A percentile compares a stretch with the other conserved stretches of the same genome.
phyloP scores from a whole-genome alignment of 2,329 filamentous ascomycete genomes.

The Ophiostoma fasciatum region DNA sequence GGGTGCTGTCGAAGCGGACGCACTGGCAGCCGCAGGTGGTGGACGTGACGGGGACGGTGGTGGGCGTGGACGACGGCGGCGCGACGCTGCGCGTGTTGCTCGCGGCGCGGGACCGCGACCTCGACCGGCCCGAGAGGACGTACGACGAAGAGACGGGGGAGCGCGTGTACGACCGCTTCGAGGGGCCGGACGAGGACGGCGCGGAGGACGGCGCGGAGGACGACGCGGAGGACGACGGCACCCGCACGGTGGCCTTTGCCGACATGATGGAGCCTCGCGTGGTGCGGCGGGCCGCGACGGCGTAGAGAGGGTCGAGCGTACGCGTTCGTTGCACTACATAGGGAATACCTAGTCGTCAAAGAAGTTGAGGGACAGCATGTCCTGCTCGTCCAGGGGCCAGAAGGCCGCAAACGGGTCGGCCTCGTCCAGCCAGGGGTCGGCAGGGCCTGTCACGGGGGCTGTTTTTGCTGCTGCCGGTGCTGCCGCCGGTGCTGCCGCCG shows the following conservation, averaged over 20 bases:
- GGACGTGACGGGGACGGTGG: slow-evolving; percentile 50
- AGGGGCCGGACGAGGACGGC: slow-evolving; percentile 47
- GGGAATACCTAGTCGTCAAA: too few relatives aligned
- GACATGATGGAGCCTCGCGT: slow-evolving; percentile 57
- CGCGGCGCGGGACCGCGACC: slow-evolving; percentile 51
- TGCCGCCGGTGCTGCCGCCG: too few relatives aligned
- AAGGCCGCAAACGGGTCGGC: not conserved
- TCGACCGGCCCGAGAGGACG: slow-evolving; percentile 38
- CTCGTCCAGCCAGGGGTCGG: too few relatives aligned
- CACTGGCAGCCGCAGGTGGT: slow-evolving; percentile 51
- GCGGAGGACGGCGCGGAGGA: slow-evolving; percentile 35
- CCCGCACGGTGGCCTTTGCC: slow-evolving; percentile 40
- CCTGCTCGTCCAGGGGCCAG: not conserved
- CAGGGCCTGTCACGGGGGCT: too few relatives aligned
- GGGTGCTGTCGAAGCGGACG: slow-evolving; percentile 44
- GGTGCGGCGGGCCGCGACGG: slow-evolving; percentile 27
- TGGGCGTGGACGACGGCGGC: slow-evolving; percentile 37
- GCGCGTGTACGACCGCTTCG: slow-evolving; percentile 63
- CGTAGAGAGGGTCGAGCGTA: too few relatives aligned
- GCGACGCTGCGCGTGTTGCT: slow-evolving; percentile 44
- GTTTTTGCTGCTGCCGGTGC: too few relatives aligned
- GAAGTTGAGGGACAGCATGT: not conserved
- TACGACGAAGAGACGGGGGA: slow-evolving; percentile 55
- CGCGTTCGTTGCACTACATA: too few relatives aligned
- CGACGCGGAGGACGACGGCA: slow-evolving; percentile 28